Percentiles rank a stretch among this genome's conserved stretches.
Conservation (phyloP, 495 filamentous ascomycete species). For the Parathielavia appendiculata region DNA sequence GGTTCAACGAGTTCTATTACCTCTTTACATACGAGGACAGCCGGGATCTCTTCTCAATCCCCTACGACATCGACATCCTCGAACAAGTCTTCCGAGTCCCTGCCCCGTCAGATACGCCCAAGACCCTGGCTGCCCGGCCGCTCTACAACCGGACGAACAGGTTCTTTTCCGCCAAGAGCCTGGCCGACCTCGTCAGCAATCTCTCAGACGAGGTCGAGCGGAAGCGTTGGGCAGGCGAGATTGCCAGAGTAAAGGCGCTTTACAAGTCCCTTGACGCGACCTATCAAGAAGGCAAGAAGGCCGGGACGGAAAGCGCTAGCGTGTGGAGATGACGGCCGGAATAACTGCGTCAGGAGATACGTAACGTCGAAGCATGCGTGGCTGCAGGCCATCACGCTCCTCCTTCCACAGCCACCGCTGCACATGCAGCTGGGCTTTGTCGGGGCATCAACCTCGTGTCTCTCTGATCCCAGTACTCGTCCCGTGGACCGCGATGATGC, state of each 20-base stretch:
- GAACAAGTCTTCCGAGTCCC: slow-evolving; percentile 39
- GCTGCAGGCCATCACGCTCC: background rate
- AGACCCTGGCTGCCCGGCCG: slow-evolving; percentile 26
- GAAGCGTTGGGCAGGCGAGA: slow-evolving; percentile 24
- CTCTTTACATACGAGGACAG: slow-evolving; percentile 44
- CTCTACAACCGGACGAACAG: slow-evolving; percentile 40
- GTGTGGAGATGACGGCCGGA: slow-evolving; percentile 35
- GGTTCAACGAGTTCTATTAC: slow-evolving; percentile 42
- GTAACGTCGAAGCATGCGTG: no score
- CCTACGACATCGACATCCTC: slow-evolving; percentile 41
- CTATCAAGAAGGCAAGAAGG: slow-evolving; percentile 35
- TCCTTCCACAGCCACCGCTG: no score
- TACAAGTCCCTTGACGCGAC: slow-evolving; percentile 35
- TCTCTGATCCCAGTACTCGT: no score
- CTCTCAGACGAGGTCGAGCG: slow-evolving; percentile 25
- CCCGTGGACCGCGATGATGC: no score
- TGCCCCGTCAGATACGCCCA: slow-evolving; percentile 22
- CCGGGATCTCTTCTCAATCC: slow-evolving; percentile 37
- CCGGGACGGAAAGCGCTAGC: slow-evolving; percentile 34
- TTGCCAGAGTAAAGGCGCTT: slow-evolving; percentile 33
- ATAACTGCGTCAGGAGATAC: background rate
- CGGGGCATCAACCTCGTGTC: no score
- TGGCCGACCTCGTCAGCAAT: slow-evolving; percentile 31
- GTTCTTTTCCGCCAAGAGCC: slow-evolving; percentile 38
- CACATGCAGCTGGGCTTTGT: no score